Conservation (phyloP, 2,329 filamentous ascomycete genomes). For the Ophiostoma quercus region DNA sequence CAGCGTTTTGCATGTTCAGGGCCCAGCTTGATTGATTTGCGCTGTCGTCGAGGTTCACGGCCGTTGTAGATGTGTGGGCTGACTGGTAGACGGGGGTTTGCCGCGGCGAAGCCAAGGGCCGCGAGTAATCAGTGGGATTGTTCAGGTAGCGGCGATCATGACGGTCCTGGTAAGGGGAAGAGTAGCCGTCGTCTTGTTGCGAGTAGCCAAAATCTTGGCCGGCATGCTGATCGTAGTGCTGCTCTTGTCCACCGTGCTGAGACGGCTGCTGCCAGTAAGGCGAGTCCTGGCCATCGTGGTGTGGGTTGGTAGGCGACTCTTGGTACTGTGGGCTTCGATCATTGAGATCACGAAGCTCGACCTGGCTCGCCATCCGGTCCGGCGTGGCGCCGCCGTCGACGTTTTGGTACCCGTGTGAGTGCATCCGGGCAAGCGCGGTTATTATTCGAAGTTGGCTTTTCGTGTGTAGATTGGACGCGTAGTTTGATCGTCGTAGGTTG, state of each 20-base stretch:
- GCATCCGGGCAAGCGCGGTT: conserved; percentile 18
- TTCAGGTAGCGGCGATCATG: conserved; percentile 14
- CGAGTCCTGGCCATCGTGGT: conserved; percentile 13
- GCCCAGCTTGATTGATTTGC: conserved; percentile 22
- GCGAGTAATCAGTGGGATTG: conserved; percentile 18
- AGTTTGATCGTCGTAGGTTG: no score
- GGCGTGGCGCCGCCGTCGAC: conserved; percentile 20
- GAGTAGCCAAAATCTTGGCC: conserved; percentile 15
- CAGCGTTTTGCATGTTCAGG: conserved; percentile 16
- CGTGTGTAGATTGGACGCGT: not conserved
- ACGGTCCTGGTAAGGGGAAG: conserved; percentile 17
- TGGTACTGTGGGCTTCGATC: conserved; percentile 19
- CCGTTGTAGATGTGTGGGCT: conserved; percentile 24
- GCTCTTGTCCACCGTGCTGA: not conserved
- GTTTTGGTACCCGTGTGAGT: conserved; percentile 22
- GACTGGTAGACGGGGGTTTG: conserved; percentile 26
- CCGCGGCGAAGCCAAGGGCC: conserved; percentile 21
- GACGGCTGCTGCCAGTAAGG: conserved; percentile 11
- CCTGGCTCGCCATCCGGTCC: conserved; percentile 19
- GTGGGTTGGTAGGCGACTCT: conserved; percentile 11
- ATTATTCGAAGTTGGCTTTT: not conserved
- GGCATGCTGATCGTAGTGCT: conserved; percentile 20
- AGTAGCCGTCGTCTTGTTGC: conserved; percentile 16
- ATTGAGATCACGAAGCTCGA: conserved; percentile 25
- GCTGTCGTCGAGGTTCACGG: conserved; percentile 25